A percentile compares a stretch with the other conserved stretches of the same genome.
Evolutionary conservation across 441 rosid species (phyloP).

Genomic region (Corymbia calophylla): DNA sequence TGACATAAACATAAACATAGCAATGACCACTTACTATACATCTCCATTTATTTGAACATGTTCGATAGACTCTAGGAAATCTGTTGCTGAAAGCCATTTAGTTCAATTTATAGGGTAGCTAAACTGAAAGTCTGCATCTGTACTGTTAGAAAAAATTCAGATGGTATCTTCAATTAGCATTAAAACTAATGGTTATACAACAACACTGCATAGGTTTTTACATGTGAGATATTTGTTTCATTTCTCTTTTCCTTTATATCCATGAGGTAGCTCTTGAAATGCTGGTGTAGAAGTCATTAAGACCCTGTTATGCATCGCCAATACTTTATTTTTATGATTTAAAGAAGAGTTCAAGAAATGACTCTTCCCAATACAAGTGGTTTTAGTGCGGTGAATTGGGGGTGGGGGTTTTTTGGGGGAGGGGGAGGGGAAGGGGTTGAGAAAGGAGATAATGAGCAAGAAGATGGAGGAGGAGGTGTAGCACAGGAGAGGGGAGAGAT

Average conservation of each 20-base stretch:
- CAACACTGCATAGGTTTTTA: background rate
- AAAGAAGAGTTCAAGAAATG: background rate
- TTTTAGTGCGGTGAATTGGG: background rate
- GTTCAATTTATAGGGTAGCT: background rate
- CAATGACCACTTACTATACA: background rate
- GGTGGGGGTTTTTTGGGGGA: background rate
- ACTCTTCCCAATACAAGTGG: background rate
- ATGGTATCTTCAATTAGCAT: background rate
- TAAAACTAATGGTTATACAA: background rate
- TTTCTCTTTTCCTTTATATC: background rate
- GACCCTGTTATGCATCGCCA: background rate
- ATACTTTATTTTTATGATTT: background rate
- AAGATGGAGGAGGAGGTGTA: background rate
- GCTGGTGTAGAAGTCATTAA: background rate
- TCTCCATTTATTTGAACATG: background rate
- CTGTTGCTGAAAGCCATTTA: background rate
- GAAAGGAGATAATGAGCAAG: background rate
- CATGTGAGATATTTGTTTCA: background rate
- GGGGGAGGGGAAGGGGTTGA: fast-evolving
- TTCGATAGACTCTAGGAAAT: background rate
- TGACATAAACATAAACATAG: background rate
- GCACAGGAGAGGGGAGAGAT: background rate
- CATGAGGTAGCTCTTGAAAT: background rate
- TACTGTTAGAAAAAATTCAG: background rate
- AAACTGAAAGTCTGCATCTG: background rate